Percentiles rank a stretch among this genome's conserved stretches.
Conservation (phyloP, 2,329 filamentous ascomycete species). For the Camptophora hylomeconis region DNA sequence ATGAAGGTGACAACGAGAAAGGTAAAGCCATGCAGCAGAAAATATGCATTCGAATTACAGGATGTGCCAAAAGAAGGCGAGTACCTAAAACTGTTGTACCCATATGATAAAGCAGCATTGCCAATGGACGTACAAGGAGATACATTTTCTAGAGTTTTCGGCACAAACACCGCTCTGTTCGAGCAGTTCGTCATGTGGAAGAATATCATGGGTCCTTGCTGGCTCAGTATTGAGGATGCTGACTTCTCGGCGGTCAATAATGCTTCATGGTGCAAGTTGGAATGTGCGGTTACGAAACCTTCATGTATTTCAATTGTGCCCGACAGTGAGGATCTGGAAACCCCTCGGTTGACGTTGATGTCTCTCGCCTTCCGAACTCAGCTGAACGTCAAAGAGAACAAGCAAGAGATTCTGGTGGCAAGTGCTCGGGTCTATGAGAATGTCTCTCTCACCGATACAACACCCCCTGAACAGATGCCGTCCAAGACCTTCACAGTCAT, state of each 20-base stretch:
- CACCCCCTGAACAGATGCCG: conserved; percentile 73
- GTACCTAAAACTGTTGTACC: conserved; percentile 92
- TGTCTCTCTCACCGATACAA: conserved; percentile 74
- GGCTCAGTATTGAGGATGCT: conserved; percentile 79
- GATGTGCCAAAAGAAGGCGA: conserved; percentile 77
- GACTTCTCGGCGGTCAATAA: conserved; percentile 79
- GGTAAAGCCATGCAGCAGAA: conserved; percentile 77
- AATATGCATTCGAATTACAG: conserved; percentile 89
- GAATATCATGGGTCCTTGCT: conserved; percentile 97
- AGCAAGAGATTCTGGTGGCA: conserved; percentile 85
- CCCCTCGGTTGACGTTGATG: conserved; percentile 89
- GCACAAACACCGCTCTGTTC: conserved; percentile 83
- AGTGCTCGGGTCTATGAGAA: conserved; percentile 90
- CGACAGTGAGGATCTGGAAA: conserved; percentile 69
- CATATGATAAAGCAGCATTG: conserved; percentile 70
- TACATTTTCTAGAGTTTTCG: conserved; percentile 90
- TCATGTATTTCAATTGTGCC: conserved; percentile 58
- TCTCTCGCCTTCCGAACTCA: conserved; percentile 77
- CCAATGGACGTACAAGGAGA: conserved; percentile 62
- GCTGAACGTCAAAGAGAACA: conserved; percentile 85
- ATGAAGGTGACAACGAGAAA: conserved; percentile 82
- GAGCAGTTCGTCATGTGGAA: conserved; percentile 99
- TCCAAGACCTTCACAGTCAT: conserved; percentile 87
- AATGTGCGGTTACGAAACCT: conserved; percentile 69
- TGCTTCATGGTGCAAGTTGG: conserved; percentile 92